phyloP scores from a whole-genome alignment of 1,284 basidiomycete species.

The Ganoderma leucocontextum region DNA sequence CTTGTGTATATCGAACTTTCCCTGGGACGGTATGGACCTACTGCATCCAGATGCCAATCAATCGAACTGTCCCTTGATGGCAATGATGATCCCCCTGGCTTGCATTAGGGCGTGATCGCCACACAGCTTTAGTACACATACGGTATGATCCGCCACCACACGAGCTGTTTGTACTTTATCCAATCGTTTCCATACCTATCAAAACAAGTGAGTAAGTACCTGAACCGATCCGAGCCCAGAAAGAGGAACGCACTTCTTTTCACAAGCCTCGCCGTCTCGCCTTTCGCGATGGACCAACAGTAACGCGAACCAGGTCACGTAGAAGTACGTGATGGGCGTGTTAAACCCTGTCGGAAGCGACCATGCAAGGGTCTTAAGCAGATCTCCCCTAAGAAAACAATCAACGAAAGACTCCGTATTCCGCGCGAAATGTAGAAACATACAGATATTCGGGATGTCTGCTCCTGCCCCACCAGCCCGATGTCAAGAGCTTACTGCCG shows the following conservation, averaged over 20 bases:
- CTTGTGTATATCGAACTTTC: too few relatives aligned
- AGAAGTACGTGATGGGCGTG: conserved; percentile 97
- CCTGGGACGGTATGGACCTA: too few relatives aligned
- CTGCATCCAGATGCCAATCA: background rate
- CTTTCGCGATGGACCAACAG: conserved; percentile 92
- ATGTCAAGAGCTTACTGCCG: conserved; percentile 91
- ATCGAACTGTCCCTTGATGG: background rate
- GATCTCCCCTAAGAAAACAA: background rate
- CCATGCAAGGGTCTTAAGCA: conserved; percentile 57
- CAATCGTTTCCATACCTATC: background rate
- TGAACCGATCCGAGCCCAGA: background rate
- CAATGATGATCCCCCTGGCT: too few relatives aligned
- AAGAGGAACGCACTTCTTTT: conserved; percentile 68
- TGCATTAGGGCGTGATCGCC: background rate
- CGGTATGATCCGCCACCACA: background rate
- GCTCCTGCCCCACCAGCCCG: conserved; percentile 97
- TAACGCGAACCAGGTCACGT: conserved; percentile 90
- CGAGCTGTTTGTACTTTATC: background rate
- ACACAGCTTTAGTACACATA: background rate
- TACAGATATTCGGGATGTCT: conserved; percentile 94
- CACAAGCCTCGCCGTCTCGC: conserved; percentile 93
- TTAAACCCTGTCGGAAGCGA: conserved; percentile 92
- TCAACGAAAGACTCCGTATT: background rate
- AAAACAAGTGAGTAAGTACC: background rate
- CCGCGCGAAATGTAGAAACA: conserved; percentile 38